These are phyloP conservation scores for Penicillium oxalicum DNA, from an alignment of 2,329 filamentous ascomycete genomes.

Conservation along the genomic window DNA sequence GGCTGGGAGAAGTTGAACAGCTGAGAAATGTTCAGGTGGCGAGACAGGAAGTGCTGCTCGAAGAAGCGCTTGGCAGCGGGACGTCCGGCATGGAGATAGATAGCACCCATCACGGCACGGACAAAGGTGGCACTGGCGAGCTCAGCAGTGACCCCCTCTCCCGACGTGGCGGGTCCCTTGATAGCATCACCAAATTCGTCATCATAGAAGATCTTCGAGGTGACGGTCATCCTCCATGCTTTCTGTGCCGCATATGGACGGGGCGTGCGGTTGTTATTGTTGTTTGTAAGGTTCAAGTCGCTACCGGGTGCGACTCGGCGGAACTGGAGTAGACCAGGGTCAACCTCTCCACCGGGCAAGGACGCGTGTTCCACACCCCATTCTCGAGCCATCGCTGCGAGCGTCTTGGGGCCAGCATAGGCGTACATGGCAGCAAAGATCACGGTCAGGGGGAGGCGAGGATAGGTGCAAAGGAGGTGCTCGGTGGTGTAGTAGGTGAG, in stretches of 20 bases:
- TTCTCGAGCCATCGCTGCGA: slow-evolving; percentile 67
- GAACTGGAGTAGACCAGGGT: slow-evolving; percentile 85
- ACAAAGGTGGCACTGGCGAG: slow-evolving; percentile 70
- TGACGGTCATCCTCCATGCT: slow-evolving; percentile 64
- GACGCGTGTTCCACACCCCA: slow-evolving; percentile 92
- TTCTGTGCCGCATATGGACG: slow-evolving; percentile 46
- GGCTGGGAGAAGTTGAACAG: slow-evolving; percentile 83
- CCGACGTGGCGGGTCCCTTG: slow-evolving; percentile 26
- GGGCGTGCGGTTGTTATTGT: slow-evolving; percentile 39
- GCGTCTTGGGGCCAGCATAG: slow-evolving; percentile 69
- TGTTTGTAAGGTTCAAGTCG: slow-evolving; percentile 33
- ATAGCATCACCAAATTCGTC: slow-evolving; percentile 73
- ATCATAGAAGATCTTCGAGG: slow-evolving; percentile 71
- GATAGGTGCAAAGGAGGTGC: slow-evolving; percentile 80
- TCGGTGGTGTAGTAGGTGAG: slow-evolving; percentile 86
- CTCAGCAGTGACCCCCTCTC: slow-evolving; percentile 44
- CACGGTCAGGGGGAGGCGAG: slow-evolving; percentile 82
- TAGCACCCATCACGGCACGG: slow-evolving; percentile 72
- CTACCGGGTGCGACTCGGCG: slow-evolving; percentile 43
- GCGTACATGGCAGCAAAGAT: slow-evolving; percentile 80
- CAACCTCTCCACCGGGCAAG: slow-evolving; percentile 81
- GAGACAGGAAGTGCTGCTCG: slow-evolving; percentile 72
- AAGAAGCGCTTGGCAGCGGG: slow-evolving; percentile 77
- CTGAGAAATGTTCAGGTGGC: slow-evolving; percentile 66
- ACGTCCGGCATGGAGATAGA: slow-evolving; percentile 79